Base-by-base conservation (phyloP, 345 rosid species). In the Citrus reticulata region DNA sequence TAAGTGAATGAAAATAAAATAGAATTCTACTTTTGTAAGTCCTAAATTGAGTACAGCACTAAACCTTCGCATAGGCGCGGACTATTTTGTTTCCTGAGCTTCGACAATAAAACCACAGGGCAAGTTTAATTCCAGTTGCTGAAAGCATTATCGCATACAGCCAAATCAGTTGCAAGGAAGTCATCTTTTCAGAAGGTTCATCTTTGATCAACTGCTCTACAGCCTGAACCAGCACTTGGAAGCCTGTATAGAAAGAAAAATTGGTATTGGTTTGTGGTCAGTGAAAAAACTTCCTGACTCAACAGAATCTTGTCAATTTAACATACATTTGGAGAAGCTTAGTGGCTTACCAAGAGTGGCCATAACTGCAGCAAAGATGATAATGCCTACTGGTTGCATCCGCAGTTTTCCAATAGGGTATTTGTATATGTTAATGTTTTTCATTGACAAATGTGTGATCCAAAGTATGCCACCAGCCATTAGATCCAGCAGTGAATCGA, bases 401-500 rank as follows among this genome's bases (percentile, higher is more conserved):
- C 98, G 90, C 77, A 95, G 77, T 85, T 95, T 95, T 27, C 98
- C 98, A 25, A 95, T 93, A 29, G 98, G 98, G 58, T 93, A 93
- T 67, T 92, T 88, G 77, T 95, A 95, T 59, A 93, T 90, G 77
- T 95, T 93, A 3, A 90, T 85, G 83, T 79, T 90, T 73, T 89
- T 95, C 98, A 95, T 93, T 14, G 97, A 87, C 75, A 89, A 46
- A 76, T 95, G 97, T 25, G 98, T 88, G 87, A 92, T 92, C 95
- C 97, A 95, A 42, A 95, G 97, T 72, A 93, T 93, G 49, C 92
- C 95, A 27, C 98, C 98, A 3, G 98, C 98, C 95, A 93, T 87
- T 49, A 95, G 90, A 88, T 93, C 98, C 11, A 95, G 97, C 68
- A 95, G 83, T 55, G 98, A 95, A 85, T 95, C 98, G 14, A 95